A percentile compares a stretch with the other conserved stretches of the same genome.
Evolutionary conservation across 140 eudicot genomes (phyloP).

Genomic region (Oenanthe javanica): DNA sequence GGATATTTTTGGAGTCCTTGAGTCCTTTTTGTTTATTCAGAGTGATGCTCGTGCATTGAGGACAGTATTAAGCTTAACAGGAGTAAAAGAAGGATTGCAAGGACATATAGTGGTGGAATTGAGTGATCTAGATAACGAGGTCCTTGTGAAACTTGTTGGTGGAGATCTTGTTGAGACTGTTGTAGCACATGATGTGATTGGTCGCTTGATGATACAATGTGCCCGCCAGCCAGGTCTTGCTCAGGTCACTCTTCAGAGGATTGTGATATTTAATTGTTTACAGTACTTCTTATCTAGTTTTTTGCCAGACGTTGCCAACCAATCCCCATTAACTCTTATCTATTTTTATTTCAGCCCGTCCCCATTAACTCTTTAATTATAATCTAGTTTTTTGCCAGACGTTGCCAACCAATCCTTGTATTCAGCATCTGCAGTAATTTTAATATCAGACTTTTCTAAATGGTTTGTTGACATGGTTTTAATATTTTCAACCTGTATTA

Average conservation of each 20-base stretch:
- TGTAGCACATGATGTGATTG: conserved; percentile 94
- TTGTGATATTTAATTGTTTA: neutral
- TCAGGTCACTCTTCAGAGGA: conserved; percentile 37
- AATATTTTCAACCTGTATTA: neutral
- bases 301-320: too few relatives aligned
- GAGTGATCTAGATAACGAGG: conserved; percentile 83
- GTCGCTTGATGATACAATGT: conserved; percentile 87
- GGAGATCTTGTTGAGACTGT: conserved; percentile 93
- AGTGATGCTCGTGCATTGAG: conserved; percentile 93
- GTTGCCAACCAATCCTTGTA: neutral
- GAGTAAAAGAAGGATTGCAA: conserved; percentile 71
- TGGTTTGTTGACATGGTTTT: neutral
- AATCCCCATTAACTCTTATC: too few relatives aligned
- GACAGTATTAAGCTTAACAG: conserved; percentile 77
- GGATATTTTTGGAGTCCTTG: conserved; percentile 7
- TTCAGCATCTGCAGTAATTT: neutral
- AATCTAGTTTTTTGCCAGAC: neutral
- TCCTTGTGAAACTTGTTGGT: conserved; percentile 85
- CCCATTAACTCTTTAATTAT: neutral
- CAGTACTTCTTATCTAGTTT: too few relatives aligned
- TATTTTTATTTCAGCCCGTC: neutral
- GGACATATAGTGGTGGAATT: conserved; percentile 88
- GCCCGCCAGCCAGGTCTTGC: conserved; percentile 98
- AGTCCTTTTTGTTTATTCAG: conserved; percentile 27
- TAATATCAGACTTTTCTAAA: neutral